A percentile compares a stretch with the other conserved stretches of the same genome.
Conservation (phyloP, 1,284 basidiomycete species). For the Sparassis latifolia region DNA sequence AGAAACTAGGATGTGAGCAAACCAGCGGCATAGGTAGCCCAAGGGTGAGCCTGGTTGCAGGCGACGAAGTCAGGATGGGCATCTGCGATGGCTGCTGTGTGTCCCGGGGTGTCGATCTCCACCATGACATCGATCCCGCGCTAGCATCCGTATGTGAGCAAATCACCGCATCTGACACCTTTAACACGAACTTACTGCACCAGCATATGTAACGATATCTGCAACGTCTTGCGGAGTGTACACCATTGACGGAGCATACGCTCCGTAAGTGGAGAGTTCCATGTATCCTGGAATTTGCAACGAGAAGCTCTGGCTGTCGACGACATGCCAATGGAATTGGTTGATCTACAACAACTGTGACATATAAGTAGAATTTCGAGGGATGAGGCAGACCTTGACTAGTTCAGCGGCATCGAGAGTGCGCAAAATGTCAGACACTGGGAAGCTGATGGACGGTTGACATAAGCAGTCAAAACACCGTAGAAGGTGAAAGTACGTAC, state of each 20-base stretch:
- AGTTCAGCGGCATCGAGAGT: constrained; percentile 82
- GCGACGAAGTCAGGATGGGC: constrained; percentile 71
- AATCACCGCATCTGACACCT: not conserved
- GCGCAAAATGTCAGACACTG: constrained; percentile 59
- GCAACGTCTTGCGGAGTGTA: constrained; percentile 60
- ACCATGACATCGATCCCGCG: constrained; percentile 77
- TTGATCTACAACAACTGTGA: constrained; percentile 39
- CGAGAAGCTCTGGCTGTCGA: constrained; percentile 74
- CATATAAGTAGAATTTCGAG: not conserved
- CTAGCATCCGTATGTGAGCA: constrained; percentile 25
- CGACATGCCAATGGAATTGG: constrained; percentile 79
- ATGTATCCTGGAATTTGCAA: constrained; percentile 57
- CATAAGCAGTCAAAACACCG: not conserved
- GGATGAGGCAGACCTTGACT: constrained; percentile 58
- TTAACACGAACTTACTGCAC: constrained; percentile 39
- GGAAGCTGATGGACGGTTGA: constrained; percentile 42
- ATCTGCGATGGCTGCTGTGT: constrained; percentile 63
- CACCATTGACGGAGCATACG: constrained; percentile 51
- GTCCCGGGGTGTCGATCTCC: constrained; percentile 72
- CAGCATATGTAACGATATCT: constrained; percentile 67
- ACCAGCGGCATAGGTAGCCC: constrained; percentile 59
- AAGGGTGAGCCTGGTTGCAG: constrained; percentile 58
- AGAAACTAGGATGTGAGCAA: constrained; percentile 3
- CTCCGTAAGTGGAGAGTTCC: constrained; percentile 60
- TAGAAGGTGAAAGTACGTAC: constrained; percentile 23